A percentile compares a stretch with the other conserved stretches of the same genome.
These are phyloP conservation scores for Cavenderia fasciculata DNA, from an alignment of 78 protist genomes.

Conservation along the genomic window DNA sequence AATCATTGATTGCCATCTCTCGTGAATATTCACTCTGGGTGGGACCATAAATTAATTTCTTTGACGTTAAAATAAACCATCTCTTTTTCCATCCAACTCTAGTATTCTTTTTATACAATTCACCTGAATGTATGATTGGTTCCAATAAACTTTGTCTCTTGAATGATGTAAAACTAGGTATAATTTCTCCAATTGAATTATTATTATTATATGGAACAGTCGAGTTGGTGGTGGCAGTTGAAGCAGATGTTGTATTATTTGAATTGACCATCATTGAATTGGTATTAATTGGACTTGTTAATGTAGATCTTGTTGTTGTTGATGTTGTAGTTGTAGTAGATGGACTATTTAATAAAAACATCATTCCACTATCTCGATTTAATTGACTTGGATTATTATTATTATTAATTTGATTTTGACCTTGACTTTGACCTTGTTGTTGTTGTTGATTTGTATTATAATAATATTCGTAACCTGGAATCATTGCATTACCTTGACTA, in stretches of 20 bases:
- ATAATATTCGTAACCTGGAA: too few species aligned
- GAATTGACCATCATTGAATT: background rate
- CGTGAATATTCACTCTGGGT: background rate
- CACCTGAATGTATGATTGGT: constrained; percentile 53
- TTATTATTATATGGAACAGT: background rate
- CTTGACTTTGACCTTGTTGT: background rate
- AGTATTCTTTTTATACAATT: constrained; percentile 51
- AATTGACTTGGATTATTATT: too few species aligned
- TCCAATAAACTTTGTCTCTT: background rate
- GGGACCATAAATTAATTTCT: constrained; percentile 5
- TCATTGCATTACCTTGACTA: too few species aligned
- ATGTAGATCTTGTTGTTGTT: background rate
- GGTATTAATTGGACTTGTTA: background rate
- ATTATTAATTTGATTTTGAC: background rate
- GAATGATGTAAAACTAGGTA: background rate
- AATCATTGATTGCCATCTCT: constrained; percentile 10
- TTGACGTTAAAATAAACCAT: constrained; percentile 33
- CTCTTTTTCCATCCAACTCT: constrained; percentile 51
- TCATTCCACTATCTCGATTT: too few species aligned
- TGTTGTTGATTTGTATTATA: background rate
- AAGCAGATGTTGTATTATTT: background rate
- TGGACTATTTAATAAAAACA: background rate
- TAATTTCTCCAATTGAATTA: background rate
- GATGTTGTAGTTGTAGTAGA: background rate
- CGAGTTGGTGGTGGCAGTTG: background rate